These are phyloP conservation scores for Yamadazyma atmosphaerica DNA, from an alignment of 1,139 yeast species.

Conservation along the genomic window DNA sequence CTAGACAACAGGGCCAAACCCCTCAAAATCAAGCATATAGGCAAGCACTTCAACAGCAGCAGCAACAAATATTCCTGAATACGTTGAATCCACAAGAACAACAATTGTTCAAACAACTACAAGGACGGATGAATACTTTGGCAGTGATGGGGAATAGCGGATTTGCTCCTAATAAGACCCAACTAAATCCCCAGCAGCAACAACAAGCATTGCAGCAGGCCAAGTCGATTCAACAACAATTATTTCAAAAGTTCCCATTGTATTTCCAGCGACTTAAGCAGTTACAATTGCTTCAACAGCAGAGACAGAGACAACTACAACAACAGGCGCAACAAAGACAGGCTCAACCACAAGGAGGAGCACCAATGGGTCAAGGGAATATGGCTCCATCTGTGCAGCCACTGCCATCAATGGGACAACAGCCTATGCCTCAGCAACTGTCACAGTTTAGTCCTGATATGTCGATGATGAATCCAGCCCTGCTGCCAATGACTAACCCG, in stretches of 20 bases:
- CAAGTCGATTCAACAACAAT: slow-evolving; percentile 42
- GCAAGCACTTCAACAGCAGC: slow-evolving; percentile 37
- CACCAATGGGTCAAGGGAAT: slow-evolving; percentile 9
- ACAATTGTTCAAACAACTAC: slow-evolving; percentile 44
- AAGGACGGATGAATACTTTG: slow-evolving; percentile 41
- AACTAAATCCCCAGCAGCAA: slow-evolving; percentile 45
- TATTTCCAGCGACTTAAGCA: slow-evolving; percentile 47
- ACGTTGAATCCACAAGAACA: slow-evolving; percentile 47
- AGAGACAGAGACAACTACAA: slow-evolving; percentile 19
- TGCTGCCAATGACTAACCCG: slow-evolving; percentile 10
- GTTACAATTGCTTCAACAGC: slow-evolving; percentile 41
- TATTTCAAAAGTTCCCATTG: slow-evolving; percentile 43
- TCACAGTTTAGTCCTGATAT: slow-evolving; percentile 15
- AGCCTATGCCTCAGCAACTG: slow-evolving; percentile 6
- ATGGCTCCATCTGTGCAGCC: slow-evolving; percentile 8
- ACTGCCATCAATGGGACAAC: slow-evolving; percentile 4
- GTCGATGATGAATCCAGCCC: slow-evolving; percentile 11
- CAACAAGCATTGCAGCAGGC: slow-evolving; percentile 50
- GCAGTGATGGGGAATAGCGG: slow-evolving; percentile 49
- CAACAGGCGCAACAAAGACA: slow-evolving; percentile 16
- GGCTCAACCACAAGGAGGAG: slow-evolving; percentile 15
- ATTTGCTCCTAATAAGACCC: slow-evolving; percentile 44
- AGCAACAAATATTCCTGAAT: slow-evolving; percentile 47
- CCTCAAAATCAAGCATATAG: slow-evolving; percentile 17
- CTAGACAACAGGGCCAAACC: slow-evolving; percentile 2